These are phyloP conservation scores for Melampsora larici-populina DNA, from an alignment of 1,284 basidiomycete species.

Conservation along the genomic window DNA sequence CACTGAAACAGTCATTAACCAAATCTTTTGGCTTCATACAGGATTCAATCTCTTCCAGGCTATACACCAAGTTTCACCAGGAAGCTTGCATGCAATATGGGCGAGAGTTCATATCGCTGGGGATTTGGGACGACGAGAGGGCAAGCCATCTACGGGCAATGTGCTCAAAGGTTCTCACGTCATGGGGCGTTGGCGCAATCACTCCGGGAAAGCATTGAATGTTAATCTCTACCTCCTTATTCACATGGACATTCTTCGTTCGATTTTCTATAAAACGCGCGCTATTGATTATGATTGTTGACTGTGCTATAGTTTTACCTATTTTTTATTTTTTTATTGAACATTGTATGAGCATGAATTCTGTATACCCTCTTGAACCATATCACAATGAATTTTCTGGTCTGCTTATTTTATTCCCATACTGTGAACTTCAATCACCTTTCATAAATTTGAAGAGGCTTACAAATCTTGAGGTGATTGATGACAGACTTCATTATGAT, in stretches of 20 bases:
- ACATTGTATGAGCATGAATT: background rate
- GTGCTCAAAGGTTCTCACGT: conserved; percentile 44
- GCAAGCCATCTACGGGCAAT: conserved; percentile 48
- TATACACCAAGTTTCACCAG: conserved; percentile 52
- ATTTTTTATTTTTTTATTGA: background rate
- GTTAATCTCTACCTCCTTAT: background rate
- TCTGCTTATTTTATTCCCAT: no score
- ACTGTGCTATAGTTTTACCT: background rate
- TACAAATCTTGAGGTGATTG: no score
- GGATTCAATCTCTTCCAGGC: conserved; percentile 49
- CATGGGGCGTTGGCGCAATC: conserved; percentile 45
- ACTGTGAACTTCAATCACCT: no score
- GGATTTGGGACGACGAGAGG: conserved; percentile 50
- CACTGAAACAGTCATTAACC: background rate
- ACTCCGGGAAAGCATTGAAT: background rate
- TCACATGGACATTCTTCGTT: background rate
- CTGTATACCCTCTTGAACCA: no score
- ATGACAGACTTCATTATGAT: no score
- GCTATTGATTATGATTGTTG: background rate
- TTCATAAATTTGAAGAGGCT: no score
- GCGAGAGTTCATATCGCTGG: conserved; percentile 50
- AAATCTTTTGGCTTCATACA: conserved; percentile 21
- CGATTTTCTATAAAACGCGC: background rate
- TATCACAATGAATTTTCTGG: no score
- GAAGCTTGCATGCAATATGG: conserved; percentile 54